Percentiles rank a stretch among this genome's conserved stretches.
Evolutionary conservation across 805 yeast species (phyloP).

Genomic region (Schizosaccharomyces cryophilus): DNA sequence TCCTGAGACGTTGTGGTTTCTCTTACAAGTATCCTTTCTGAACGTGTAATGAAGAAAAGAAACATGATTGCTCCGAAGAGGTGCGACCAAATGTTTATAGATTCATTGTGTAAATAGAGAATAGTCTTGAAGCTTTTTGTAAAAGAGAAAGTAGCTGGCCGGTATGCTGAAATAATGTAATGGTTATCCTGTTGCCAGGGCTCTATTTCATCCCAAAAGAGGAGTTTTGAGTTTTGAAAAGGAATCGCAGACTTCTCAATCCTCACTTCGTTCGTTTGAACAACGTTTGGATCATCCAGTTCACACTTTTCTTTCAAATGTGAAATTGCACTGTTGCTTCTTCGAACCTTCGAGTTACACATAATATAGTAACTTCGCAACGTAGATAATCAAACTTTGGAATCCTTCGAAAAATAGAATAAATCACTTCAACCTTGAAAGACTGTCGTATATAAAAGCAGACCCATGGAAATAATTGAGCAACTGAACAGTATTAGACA

Average conservation of each 20-base stretch:
- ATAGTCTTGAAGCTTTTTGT: conserved; percentile 24
- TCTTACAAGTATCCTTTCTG: conserved; percentile 9
- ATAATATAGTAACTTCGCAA: no score
- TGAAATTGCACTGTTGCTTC: no score
- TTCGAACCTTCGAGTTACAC: no score
- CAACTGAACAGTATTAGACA: no score
- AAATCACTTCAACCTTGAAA: no score
- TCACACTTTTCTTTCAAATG: not conserved
- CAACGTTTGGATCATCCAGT: not conserved
- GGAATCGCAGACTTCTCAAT: not conserved
- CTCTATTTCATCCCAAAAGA: conserved; percentile 30
- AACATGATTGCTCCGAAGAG: conserved; percentile 15
- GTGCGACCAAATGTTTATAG: conserved; percentile 49
- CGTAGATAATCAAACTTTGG: no score
- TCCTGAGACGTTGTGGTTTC: conserved; percentile 15
- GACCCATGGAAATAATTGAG: no score
- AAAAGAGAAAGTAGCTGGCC: conserved; percentile 28
- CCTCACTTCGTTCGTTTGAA: not conserved
- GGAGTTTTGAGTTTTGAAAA: not conserved
- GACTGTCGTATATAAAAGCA: no score
- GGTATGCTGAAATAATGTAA: conserved; percentile 38
- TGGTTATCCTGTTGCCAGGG: conserved; percentile 58
- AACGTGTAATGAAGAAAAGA: conserved; percentile 7
- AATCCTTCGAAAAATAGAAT: no score
- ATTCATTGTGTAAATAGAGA: conserved; percentile 38